These are phyloP conservation scores for Phytophthora hybrid DNA, from an alignment of 352 stramenopile species.

Conservation along the genomic window DNA sequence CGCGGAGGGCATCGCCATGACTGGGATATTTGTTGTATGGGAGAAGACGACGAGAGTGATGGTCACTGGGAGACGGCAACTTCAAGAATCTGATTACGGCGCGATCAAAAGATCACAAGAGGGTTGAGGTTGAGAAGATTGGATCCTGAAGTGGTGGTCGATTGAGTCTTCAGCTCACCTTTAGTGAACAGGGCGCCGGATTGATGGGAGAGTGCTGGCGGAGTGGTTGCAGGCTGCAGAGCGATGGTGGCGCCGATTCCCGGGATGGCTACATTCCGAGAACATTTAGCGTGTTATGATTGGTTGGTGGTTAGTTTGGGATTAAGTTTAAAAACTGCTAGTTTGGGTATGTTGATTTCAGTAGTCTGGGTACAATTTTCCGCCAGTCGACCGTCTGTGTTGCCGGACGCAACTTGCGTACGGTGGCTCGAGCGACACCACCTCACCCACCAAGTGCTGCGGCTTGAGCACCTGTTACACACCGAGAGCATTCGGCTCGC, in stretches of 20 bases:
- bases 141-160: too few relatives aligned
- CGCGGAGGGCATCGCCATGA: not conserved
- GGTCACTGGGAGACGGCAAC: constrained; percentile 14
- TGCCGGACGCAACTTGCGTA: too few relatives aligned
- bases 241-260: not conserved
- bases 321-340: too few relatives aligned
- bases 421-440: too few relatives aligned
- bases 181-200: not conserved
- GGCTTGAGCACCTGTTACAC: constrained; percentile 16
- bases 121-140: too few relatives aligned
- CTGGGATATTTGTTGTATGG: too few relatives aligned
- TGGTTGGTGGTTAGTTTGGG: not conserved
- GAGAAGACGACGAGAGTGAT: constrained; percentile 6
- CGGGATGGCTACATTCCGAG: constrained; percentile 2
- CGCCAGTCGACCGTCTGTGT: too few relatives aligned
- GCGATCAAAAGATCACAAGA: not conserved
- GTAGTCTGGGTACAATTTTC: too few relatives aligned
- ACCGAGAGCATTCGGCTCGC: not conserved
- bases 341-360: too few relatives aligned
- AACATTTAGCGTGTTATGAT: not conserved
- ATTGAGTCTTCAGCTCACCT: too few relatives aligned
- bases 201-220: not conserved
- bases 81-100: constrained; percentile 31
- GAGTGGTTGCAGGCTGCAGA: not conserved
- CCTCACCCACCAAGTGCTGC: constrained; percentile 3